Evolutionary conservation across 169 alveolate genomes (phyloP).

Genomic region (Eimeria brunetti): DNA sequence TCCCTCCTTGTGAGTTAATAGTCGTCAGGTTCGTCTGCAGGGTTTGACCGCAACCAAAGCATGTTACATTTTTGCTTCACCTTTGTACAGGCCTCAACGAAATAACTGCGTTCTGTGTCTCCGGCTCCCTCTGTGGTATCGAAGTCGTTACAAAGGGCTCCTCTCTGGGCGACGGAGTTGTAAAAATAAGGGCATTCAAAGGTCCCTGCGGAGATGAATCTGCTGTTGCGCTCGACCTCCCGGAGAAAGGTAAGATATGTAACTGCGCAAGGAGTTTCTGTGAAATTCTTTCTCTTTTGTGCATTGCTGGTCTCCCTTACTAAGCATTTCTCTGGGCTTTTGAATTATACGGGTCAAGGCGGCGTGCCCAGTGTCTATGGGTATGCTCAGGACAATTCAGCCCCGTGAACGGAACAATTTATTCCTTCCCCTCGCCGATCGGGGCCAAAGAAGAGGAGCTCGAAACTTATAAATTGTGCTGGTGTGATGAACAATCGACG

Average conservation of each 20-base stretch:
- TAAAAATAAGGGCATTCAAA: constrained; percentile 1
- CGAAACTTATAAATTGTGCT: constrained; percentile 41
- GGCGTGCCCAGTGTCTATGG: neutral
- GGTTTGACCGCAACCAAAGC: no score
- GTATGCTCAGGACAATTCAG: constrained; percentile 16
- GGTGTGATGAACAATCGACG: constrained; percentile 46
- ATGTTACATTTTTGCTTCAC: neutral
- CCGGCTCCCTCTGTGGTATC: constrained; percentile 46
- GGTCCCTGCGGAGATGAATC: constrained; percentile 12
- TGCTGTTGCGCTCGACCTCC: constrained; percentile 10
- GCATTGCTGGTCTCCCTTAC: neutral
- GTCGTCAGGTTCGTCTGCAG: neutral
- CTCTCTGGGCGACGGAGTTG: neutral
- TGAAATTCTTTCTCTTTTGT: neutral
- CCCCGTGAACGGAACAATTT: neutral
- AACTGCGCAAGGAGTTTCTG: neutral
- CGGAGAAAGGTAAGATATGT: constrained; percentile 2
- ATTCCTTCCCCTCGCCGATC: neutral
- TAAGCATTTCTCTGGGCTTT: neutral
- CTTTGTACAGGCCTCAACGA: constrained; percentile 2
- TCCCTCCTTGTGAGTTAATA: neutral
- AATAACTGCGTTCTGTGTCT: constrained; percentile 31
- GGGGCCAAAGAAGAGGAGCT: neutral
- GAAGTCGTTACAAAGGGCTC: constrained; percentile 15
- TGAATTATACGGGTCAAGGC: neutral